These are phyloP conservation scores for Verticillium zaregamsianum DNA, from an alignment of 2,329 filamentous ascomycete species.

Conservation along the genomic window DNA sequence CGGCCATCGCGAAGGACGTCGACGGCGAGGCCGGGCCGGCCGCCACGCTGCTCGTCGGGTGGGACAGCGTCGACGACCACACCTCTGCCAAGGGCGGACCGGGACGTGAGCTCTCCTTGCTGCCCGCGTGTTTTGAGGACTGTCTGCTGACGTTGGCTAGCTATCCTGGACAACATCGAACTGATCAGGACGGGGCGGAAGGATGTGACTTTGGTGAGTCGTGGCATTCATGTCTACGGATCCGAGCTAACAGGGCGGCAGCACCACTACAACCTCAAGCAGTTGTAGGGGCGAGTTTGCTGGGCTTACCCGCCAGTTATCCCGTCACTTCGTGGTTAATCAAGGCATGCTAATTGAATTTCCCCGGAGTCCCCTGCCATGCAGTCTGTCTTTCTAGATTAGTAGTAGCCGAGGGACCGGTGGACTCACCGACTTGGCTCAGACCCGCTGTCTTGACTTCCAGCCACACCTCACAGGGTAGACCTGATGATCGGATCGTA, in stretches of 20 bases:
- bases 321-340: no score
- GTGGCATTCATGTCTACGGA: background rate
- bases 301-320: background rate
- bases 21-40: conserved; percentile 23
- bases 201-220: conserved; percentile 26
- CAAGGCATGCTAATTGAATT: no score
- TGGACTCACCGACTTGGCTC: no score
- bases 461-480: no score
- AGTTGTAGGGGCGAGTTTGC: conserved; percentile 1
- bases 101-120: conserved; percentile 12
- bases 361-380: no score
- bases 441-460: no score
- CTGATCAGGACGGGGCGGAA: conserved; percentile 24
- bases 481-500: no score
- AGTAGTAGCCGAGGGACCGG: no score
- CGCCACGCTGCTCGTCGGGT: conserved; percentile 30
- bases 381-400: no score
- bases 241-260: background rate
- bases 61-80: conserved; percentile 35
- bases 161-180: conserved; percentile 29
- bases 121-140: background rate
- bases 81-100: conserved; percentile 18
- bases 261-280: conserved; percentile 11
- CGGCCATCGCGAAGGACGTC: conserved; percentile 19
- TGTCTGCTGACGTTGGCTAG: conserved; percentile 14